Evolutionary conservation across 352 stramenopile species (phyloP), one percentile per base, ranked within the genome.

Genomic region (Pythium scleroteichum): DNA sequence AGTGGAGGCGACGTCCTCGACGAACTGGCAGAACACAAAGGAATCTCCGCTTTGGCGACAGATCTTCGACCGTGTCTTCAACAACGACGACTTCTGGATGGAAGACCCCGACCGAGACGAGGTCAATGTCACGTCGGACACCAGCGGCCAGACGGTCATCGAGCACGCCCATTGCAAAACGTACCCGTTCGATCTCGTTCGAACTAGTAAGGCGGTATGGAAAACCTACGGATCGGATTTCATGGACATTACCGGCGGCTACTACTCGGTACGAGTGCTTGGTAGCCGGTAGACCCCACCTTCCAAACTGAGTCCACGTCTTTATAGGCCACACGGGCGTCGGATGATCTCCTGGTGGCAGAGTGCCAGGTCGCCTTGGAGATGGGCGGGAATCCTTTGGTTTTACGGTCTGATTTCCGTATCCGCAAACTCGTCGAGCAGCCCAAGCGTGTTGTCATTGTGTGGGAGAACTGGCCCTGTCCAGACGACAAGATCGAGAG

Each of bases 71-170:
- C 17, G 26, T 9, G n/a, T 54, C 32, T 54, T 54, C 48, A 17
- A 44, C n/a, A 54, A 54, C 29, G 35, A 54, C 13, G 32, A 20
- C n/a, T 54, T 54, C 14, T 54, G 48, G 48, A 32, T 45, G 48
- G 32, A 44, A 44, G 48, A 54, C 4, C 29, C 27, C n/a, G 48
- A 54, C 3, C 48, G 29, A n/a, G 48, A 54, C 7, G n/a, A 44
- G 5, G 24, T 54, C 4, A 26, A 20, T 17, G 19, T 54, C 48
- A 42, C 48, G 16, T 12, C 9, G 17, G 29, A 44, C 24, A 10
- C 48, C 1, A 24, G 22, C 7, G 29, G 48, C 1, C 5, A 5
- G 4, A 54, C 7, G 6, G 22, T 41, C 6, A 14, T 54, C 4
- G 48, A 54, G 41, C 22, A 12, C 19, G 48, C 32, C 29, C 41